These are phyloP conservation scores for Penicillium alfredii DNA, from an alignment of 495 filamentous ascomycete species.

Conservation along the genomic window DNA sequence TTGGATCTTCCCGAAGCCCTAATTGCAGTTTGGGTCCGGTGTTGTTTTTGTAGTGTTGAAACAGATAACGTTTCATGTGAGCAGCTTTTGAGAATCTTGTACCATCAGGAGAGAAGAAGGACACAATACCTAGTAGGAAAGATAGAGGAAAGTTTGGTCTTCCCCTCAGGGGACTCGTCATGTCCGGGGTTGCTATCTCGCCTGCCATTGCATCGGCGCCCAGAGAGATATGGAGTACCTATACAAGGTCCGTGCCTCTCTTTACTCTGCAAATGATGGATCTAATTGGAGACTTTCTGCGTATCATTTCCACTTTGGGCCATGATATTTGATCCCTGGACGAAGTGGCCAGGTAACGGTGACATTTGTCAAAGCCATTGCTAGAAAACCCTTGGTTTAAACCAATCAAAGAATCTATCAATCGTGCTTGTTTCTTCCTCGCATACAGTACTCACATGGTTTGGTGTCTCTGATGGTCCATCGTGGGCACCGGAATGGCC, in stretches of 20 bases:
- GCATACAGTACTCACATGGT: no score
- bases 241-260: background rate
- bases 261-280: background rate
- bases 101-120: no score
- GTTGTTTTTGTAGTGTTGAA: no score
- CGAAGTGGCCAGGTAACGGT: background rate
- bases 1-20: no score
- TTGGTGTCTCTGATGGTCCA: background rate
- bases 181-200: slow-evolving; percentile 8
- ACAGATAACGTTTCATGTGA: no score
- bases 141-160: no score
- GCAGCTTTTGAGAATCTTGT: no score
- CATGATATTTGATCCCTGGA: background rate
- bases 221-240: slow-evolving; percentile 7
- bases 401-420: no score
- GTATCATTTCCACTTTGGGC: background rate
- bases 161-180: background rate
- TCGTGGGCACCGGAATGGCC: background rate
- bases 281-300: background rate
- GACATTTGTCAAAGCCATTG: background rate
- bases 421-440: no score
- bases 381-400: no score
- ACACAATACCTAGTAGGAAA: no score
- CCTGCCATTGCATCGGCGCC: slow-evolving; percentile 4
- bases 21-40: no score